These are phyloP conservation scores for Globomyces pollinis-pini DNA, from an alignment of 192 early-diverging fungal genomes.

Conservation along the genomic window DNA sequence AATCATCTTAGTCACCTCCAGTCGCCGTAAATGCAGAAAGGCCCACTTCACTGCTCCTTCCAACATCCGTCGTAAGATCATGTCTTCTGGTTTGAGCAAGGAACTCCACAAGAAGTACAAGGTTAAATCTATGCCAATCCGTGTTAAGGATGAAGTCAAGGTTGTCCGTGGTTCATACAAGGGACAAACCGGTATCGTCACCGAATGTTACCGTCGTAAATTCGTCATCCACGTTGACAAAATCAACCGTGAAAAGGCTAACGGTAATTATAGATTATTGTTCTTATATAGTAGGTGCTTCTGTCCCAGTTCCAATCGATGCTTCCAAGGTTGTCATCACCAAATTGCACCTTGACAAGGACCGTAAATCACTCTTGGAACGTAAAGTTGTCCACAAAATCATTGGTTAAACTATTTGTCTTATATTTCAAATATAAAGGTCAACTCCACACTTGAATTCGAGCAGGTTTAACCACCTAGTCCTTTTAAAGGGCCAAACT, in stretches of 20 bases:
- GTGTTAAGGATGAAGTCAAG: slow-evolving; percentile 95
- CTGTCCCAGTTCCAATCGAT: slow-evolving; percentile 88
- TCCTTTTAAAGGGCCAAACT: slow-evolving; percentile 6
- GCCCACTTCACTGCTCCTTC: slow-evolving; percentile 98
- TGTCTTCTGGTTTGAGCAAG: slow-evolving; percentile 95
- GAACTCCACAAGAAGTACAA: slow-evolving; percentile 96
- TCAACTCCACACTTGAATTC: slow-evolving; percentile 4
- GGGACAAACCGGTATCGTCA: slow-evolving; percentile 96
- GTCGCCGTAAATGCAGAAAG: slow-evolving; percentile 60
- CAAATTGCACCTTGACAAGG: slow-evolving; percentile 93
- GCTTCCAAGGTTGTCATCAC: slow-evolving; percentile 98
- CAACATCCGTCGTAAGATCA: slow-evolving; percentile 87
- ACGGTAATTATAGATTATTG: too few species aligned
- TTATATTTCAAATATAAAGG: slow-evolving; percentile 1
- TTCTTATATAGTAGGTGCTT: slow-evolving; percentile 42
- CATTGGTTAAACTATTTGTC: slow-evolving; percentile 12
- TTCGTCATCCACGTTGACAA: slow-evolving; percentile 99
- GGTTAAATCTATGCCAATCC: slow-evolving; percentile 90
- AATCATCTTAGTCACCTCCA: slow-evolving; percentile 21
- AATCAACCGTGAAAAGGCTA: slow-evolving; percentile 93
- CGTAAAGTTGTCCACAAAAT: slow-evolving; percentile 62
- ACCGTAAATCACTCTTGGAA: slow-evolving; percentile 81
- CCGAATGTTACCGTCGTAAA: slow-evolving; percentile 96
- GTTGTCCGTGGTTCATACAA: slow-evolving; percentile 93
- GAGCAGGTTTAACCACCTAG: slow-evolving; percentile 6